These are phyloP conservation scores for Boletales sp. DNA, from an alignment of 768 basidiomycete species.

Conservation along the genomic window DNA sequence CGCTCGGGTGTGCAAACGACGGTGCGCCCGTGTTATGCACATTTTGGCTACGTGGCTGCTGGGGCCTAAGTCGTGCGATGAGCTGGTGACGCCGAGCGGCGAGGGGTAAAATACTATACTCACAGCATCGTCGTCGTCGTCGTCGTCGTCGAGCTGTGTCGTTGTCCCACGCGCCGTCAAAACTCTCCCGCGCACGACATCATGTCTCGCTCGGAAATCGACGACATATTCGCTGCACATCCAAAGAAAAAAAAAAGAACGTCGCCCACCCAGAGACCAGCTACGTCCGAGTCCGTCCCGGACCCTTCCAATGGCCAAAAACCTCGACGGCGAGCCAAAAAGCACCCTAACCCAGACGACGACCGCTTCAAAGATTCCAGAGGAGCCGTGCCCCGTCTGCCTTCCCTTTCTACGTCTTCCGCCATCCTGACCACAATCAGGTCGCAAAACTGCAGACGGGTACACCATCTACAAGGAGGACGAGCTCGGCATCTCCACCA, in stretches of 20 bases:
- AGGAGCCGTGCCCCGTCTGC: conserved; percentile 67
- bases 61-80: conserved; percentile 35
- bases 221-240: conserved; percentile 70
- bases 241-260: conserved; percentile 41
- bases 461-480: conserved; percentile 78
- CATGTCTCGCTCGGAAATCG: conserved; percentile 71
- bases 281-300: conserved; percentile 49
- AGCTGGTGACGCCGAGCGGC: not conserved
- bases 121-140: conserved; percentile 31
- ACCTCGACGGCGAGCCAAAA: conserved; percentile 28
- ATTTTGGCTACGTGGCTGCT: conserved; percentile 30
- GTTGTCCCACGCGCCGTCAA: conserved; percentile 15
- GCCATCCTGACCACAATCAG: conserved; percentile 37
- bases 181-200: conserved; percentile 14
- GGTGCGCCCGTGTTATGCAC: conserved; percentile 10
- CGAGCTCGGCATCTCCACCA: conserved; percentile 65
- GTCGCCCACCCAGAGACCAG: not conserved
- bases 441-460: conserved; percentile 77
- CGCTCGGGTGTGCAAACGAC: conserved; percentile 24
- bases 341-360: conserved; percentile 32
- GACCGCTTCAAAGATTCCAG: conserved; percentile 70
- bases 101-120: conserved; percentile 19
- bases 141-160: conserved; percentile 14
- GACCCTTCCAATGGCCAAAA: conserved; percentile 49
- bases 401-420: conserved; percentile 1